phyloP scores from a whole-genome alignment of 1,139 yeast species.

The Starmera stellimalicola region DNA sequence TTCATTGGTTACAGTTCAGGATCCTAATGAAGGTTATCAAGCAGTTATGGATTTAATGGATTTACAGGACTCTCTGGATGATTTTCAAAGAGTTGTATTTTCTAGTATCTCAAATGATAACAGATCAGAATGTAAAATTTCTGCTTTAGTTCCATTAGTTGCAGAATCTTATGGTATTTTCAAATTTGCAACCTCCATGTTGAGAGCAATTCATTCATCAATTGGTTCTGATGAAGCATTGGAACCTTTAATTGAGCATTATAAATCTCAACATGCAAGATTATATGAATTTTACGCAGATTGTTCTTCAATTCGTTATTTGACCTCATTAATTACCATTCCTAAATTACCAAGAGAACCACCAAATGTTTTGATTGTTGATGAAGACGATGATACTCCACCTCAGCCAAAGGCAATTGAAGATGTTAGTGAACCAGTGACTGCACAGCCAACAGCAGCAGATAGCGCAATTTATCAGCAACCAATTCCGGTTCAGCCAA shows the following conservation, averaged over 20 bases:
- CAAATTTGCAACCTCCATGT: constrained; percentile 82
- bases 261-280: constrained; percentile 69
- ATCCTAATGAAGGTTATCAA: constrained; percentile 94
- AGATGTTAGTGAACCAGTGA: constrained; percentile 31
- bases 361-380: constrained; percentile 48
- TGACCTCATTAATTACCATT: constrained; percentile 76
- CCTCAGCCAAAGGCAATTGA: constrained; percentile 24
- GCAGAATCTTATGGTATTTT: constrained; percentile 93
- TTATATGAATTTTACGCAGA: constrained; percentile 84
- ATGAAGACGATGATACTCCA: constrained; percentile 31
- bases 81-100: constrained; percentile 68
- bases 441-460: constrained; percentile 41
- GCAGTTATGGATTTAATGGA: constrained; percentile 80
- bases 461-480: constrained; percentile 29
- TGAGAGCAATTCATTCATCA: constrained; percentile 76
- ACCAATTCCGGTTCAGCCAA: constrained; percentile 21
- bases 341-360: constrained; percentile 76
- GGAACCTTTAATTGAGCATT: constrained; percentile 64
- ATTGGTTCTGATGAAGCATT: constrained; percentile 74
- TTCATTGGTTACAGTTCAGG: constrained; percentile 78
- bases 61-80: constrained; percentile 77
- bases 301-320: constrained; percentile 75
- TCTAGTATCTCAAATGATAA: constrained; percentile 60
- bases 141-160: constrained; percentile 84
- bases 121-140: constrained; percentile 70